Evolutionary conservation across 2,329 filamentous ascomycete genomes (phyloP).

Genomic region (Fusarium agapanthi): DNA sequence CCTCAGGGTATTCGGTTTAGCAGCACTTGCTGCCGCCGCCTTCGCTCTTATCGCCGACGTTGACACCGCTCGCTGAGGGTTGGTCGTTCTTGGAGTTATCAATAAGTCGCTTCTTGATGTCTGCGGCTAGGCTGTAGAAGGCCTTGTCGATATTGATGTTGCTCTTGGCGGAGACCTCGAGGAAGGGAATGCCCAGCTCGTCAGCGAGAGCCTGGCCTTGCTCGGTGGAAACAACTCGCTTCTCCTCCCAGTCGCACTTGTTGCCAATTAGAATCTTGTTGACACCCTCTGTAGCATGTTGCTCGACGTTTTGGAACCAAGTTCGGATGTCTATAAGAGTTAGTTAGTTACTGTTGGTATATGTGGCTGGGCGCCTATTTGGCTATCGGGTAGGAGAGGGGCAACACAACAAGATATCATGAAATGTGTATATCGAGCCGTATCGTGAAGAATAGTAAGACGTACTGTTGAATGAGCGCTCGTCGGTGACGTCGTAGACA

Average conservation of each 20-base stretch:
- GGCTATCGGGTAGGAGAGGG: background rate
- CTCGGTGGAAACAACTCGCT: slow-evolving; percentile 92
- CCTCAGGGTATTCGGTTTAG: slow-evolving; percentile 54
- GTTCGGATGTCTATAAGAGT: slow-evolving; percentile 84
- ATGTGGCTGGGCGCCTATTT: slow-evolving; percentile 1
- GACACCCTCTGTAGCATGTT: slow-evolving; percentile 97
- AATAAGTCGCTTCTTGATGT: slow-evolving; percentile 98
- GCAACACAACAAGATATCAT: background rate
- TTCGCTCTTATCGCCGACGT: slow-evolving; percentile 71
- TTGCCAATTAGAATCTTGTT: slow-evolving; percentile 99
- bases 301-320: slow-evolving; percentile 99
- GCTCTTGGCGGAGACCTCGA: slow-evolving; percentile 98
- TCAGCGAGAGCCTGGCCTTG: slow-evolving; percentile 92
- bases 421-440: background rate
- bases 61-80: slow-evolving; percentile 67
- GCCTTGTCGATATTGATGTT: slow-evolving; percentile 99
- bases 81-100: slow-evolving; percentile 85
- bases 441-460: background rate
- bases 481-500: slow-evolving; percentile 98
- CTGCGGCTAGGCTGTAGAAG: slow-evolving; percentile 92
- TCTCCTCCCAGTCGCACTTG: slow-evolving; percentile 99
- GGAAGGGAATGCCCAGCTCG: slow-evolving; percentile 96
- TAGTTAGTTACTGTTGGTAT: slow-evolving; percentile 10
- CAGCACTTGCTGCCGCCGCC: slow-evolving; percentile 78
- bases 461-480: slow-evolving; percentile 94